phyloP scores from a whole-genome alignment of 192 early-diverging fungal species.

The Podila epicladia region DNA sequence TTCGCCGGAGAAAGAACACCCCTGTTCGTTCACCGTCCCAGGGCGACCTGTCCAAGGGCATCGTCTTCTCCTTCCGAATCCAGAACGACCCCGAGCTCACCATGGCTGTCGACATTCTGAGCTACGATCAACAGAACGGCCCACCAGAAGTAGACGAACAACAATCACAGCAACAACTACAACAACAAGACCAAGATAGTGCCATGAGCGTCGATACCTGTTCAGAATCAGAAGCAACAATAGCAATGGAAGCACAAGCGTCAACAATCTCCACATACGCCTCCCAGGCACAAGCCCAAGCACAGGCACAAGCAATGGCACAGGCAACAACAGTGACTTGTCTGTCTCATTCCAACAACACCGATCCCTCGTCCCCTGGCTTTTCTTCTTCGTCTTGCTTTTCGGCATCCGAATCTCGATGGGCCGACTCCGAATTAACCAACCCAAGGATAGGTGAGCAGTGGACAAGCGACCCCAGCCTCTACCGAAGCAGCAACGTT shows the following conservation, averaged over 20 bases:
- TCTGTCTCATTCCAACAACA: background rate
- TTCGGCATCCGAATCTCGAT: constrained; percentile 1
- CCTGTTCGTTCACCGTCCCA: constrained; percentile 46
- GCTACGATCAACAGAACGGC: constrained; percentile 35
- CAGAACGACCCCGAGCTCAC: constrained; percentile 42
- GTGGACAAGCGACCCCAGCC: constrained; percentile 43
- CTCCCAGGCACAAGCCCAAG: background rate
- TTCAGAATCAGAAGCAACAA: background rate
- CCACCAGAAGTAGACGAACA: background rate
- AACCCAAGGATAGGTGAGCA: constrained; percentile 26
- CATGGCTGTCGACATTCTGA: constrained; percentile 51
- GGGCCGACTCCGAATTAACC: background rate
- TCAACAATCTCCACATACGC: no score
- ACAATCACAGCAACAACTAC: no score
- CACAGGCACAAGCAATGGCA: background rate
- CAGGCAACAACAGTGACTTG: constrained; percentile 1
- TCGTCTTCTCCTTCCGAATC: constrained; percentile 50
- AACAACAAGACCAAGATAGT: background rate
- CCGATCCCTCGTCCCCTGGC: background rate
- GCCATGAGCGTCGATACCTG: no score
- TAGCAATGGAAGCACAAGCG: background rate
- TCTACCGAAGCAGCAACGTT: constrained; percentile 37
- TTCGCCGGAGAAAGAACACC: constrained; percentile 38
- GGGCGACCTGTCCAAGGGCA: constrained; percentile 41
- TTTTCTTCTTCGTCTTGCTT: background rate